Evolutionary conservation across 2,329 filamentous ascomycete genomes (phyloP), one percentile per base, ranked within the genome.

Genomic region (Diaporthe amygdali): DNA sequence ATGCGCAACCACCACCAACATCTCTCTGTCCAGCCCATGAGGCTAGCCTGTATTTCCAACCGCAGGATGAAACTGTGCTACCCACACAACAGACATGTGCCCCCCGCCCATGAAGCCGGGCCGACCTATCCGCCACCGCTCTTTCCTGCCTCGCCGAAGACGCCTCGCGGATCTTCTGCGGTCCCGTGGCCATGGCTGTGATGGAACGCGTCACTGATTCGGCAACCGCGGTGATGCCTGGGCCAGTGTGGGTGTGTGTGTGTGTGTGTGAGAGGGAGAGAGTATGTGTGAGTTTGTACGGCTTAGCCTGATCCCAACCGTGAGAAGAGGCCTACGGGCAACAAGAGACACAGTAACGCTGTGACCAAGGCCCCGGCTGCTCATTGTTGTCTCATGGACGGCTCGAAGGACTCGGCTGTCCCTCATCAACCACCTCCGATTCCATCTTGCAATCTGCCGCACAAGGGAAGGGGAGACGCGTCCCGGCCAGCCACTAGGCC

Each of bases 1-100:
- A 47, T 41, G 10, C 55, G 37, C 39, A 22, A 63, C 56, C 55
- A 41, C 55, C 22, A 44, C 39, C 39, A 17, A 22, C 20, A 20
- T 30, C 32, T 22, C 39, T 61, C 39, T 20, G 4, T 30, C 12
- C 32, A 10, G 27, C 27, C 27, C 41, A 63, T 20, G n/a, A 63
- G 41, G 20, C 59, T 47, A 63, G 41, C 41, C 41, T 32, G 32
- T 63, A 20, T 47, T 32, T 34, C 10, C 3, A 27, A 63, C 59
- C 59, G 59, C 59, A 63, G 59, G 59, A 63, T 63, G 59, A 63
- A 63, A 47, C 59, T 63, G 59, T 63, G 59, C n/a, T 63, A 63
- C 59, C 59, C 59, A 47, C 59, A 47, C 20, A 63, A 47, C 20
- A 63, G 59, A 63, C 41, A 47, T 63, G 41, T 63, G 41, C 41